Evolutionary conservation across 345 rosid genomes (phyloP), one percentile per base, ranked within the genome.

Genomic region (Excoecaria agallocha): DNA sequence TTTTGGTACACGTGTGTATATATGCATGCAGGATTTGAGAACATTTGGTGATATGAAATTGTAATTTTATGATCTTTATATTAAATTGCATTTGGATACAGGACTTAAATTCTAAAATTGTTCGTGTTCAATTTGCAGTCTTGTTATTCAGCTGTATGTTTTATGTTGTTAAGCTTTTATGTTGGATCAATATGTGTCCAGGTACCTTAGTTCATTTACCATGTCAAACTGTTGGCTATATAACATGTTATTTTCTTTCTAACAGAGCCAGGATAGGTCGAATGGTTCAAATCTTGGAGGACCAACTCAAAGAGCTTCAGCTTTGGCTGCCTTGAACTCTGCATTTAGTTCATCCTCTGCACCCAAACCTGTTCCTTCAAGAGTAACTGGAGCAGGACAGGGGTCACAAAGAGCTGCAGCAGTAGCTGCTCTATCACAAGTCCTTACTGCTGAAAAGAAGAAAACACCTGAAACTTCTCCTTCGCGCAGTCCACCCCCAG

Each of bases 361-460:
- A 76, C 38, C 72, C 71, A 93, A 88, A 75, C 64, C 78, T 46
- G 78, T 91, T 37, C 12, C 58, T 62, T 48, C 78, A 72, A 89
- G 79, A 88, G 6, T 88, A 75, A 70, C 83, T 67, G 73, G 82
- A 68, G 8, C 69, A 12, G 78, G 86, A 70, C 87, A 81, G 74
- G 94, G 89, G 63, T 88, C 98, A 54, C 99, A 95, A 83, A 90
- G 94, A 84, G 93, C 96, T 59, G 98, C 99, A 70, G 99, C 99
- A 63, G 84, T 93, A 48, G 99, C 99, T 59, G 99, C 98, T 76
- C 94, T 95, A 77, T 95, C 98, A 11, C 82, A 85, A 55, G 98
- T 89, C 79, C 98, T 95, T 75, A 84, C 89, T 52, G 96, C 94
- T 56, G 99, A 95, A 78, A 85, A 85, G 85, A 92, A 87, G 80